Conservation (phyloP, 495 filamentous ascomycete genomes). For the Sordaria brevicollis region DNA sequence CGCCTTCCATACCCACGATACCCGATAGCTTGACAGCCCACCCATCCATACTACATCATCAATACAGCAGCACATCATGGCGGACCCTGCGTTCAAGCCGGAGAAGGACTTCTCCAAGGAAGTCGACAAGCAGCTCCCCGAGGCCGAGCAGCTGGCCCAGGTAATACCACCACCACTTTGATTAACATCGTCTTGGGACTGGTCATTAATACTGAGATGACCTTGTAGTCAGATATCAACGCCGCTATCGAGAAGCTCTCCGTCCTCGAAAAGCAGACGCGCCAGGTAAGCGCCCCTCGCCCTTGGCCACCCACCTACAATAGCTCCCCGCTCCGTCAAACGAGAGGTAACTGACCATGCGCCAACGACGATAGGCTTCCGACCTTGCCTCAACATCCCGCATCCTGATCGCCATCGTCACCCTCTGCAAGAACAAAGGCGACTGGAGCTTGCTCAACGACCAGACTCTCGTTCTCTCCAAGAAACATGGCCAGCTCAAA, state of each 20-base stretch:
- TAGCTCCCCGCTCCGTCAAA: neutral
- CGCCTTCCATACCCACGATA: neutral
- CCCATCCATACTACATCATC: neutral
- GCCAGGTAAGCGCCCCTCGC: constrained; percentile 55
- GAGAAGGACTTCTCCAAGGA: constrained; percentile 79
- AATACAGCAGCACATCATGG: constrained; percentile 24
- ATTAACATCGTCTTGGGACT: neutral
- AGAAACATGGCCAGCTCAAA: constrained; percentile 99
- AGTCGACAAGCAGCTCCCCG: constrained; percentile 80
- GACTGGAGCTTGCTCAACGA: constrained; percentile 94
- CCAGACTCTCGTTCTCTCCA: constrained; percentile 88
- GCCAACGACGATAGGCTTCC: constrained; percentile 55
- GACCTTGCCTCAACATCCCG: constrained; percentile 92
- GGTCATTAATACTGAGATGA: constrained; percentile 3
- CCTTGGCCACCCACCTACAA: neutral
- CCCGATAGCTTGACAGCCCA: neutral
- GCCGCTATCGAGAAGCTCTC: constrained; percentile 89
- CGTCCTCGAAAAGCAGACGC: constrained; percentile 83
- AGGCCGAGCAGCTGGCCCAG: constrained; percentile 79
- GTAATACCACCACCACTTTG: constrained; percentile 33
- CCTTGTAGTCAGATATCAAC: constrained; percentile 58
- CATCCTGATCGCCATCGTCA: constrained; percentile 76
- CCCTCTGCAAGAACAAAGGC: constrained; percentile 81
- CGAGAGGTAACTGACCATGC: constrained; percentile 9
- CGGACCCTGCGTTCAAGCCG: constrained; percentile 43